Base-by-base conservation (phyloP, 2,329 filamentous ascomycete species). In the Dendrostoma leiphaemia region DNA sequence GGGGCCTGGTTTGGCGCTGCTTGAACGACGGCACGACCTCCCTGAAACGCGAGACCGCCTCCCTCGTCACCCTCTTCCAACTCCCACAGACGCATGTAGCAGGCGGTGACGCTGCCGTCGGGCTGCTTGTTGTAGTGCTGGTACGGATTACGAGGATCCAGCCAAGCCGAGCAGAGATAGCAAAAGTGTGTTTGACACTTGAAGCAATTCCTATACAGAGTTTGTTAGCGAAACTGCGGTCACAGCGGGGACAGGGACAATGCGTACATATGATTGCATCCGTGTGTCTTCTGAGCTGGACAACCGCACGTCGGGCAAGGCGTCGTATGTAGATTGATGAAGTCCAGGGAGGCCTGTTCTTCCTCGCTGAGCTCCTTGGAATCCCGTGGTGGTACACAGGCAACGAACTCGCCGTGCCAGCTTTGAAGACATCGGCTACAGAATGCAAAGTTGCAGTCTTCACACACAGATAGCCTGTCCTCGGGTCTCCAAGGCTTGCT, bases 111-210 rank as follows among this genome's bases (percentile, higher is more conserved):
- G 40, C 71, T 70, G 1, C 77, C 78, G 38, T 65, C 66, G 15
- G 81, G 76, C 48, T 74, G 71, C 26, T 83, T 79, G 66, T 96
- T 96, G 74, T 92, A 99, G 69, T 99, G 94, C 51, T 80, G 74
- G 66, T 97, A 97, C 1, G 92, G 92, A 62, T 96, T 94, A 17
- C 74, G 77, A 0, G 89, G 83, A 53, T 87, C 81, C 38, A 99
- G 79, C 89, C 90, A 97, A n/a, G 85, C 81, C 0, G 88, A 88
- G 67, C 94, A 97, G 1, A 97, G 80, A 63, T 97, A 97, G 74
- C 94, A 99, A 68, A 97, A 97, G 69, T 97, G 93, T 2, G 90
- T 89, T 48, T 87, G 80, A 75, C 94, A 99, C 60, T 90, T 86
- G 69, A 88, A 90, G 72, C 93, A 97, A 47, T 87, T 89, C 54